These are phyloP conservation scores for Berberis vulgaris DNA, from an alignment of 164 flowering plant species.

Conservation along the genomic window DNA sequence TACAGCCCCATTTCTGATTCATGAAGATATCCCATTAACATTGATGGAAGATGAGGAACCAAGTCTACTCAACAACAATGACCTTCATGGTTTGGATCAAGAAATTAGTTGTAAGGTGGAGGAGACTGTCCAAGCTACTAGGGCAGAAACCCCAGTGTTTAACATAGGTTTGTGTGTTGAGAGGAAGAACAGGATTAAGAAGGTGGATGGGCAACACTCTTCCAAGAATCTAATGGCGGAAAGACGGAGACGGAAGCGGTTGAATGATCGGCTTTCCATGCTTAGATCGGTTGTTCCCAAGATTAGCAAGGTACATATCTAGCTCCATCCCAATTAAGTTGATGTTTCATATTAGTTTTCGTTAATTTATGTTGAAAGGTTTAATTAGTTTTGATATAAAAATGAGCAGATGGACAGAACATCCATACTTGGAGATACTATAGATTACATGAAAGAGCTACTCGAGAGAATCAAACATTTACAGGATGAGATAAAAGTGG, in stretches of 20 bases:
- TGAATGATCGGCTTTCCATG: slow-evolving; percentile 93
- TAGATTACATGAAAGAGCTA: slow-evolving; percentile 87
- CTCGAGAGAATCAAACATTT: slow-evolving; percentile 55
- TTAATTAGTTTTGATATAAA: background rate
- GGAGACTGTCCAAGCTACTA: slow-evolving; percentile 17
- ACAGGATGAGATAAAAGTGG: slow-evolving; percentile 44
- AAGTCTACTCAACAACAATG: slow-evolving; percentile 3
- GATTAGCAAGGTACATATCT: slow-evolving; percentile 71
- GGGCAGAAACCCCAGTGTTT: slow-evolving; percentile 17
- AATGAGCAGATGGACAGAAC: slow-evolving; percentile 80
- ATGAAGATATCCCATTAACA: slow-evolving; percentile 25
- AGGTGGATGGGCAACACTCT: slow-evolving; percentile 55
- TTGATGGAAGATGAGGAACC: slow-evolving; percentile 5
- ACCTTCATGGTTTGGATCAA: slow-evolving; percentile 16
- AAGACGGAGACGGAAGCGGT: slow-evolving; percentile 74
- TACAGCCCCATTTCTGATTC: slow-evolving; percentile 18
- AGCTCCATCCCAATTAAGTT: background rate
- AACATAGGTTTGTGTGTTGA: slow-evolving; percentile 21
- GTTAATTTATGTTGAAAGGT: background rate
- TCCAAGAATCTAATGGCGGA: slow-evolving; percentile 97
- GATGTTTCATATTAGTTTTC: background rate
- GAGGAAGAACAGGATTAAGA: slow-evolving; percentile 42
- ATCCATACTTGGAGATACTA: slow-evolving; percentile 87
- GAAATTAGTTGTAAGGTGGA: slow-evolving; percentile 30
- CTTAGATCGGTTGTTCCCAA: slow-evolving; percentile 91